These are phyloP conservation scores for Henckelia pumila DNA, from an alignment of 257 asterid genomes.

Conservation along the genomic window DNA sequence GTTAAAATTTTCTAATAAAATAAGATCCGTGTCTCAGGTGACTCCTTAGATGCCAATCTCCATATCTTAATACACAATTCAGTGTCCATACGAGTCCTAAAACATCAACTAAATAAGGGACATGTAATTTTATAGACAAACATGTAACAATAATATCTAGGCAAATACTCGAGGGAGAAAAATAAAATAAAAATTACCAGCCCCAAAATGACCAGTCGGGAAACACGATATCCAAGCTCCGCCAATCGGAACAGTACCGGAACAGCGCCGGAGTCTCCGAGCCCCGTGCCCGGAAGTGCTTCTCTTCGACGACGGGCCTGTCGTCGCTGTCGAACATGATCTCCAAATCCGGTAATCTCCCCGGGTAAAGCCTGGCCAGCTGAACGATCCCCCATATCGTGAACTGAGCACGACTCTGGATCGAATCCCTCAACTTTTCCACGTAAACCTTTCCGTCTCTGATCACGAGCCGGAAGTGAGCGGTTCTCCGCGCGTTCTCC, in stretches of 20 bases:
- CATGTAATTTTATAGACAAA: no score
- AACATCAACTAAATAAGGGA: neutral
- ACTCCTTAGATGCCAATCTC: no score
- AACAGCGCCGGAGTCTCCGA: slow-evolving; percentile 54
- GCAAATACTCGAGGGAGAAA: no score
- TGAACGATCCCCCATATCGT: slow-evolving; percentile 68
- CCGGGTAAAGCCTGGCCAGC: slow-evolving; percentile 59
- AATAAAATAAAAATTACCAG: slow-evolving; percentile 53
- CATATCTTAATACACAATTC: no score
- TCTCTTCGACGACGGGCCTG: slow-evolving; percentile 42
- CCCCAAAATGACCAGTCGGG: slow-evolving; percentile 99
- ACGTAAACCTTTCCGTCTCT: slow-evolving; percentile 56
- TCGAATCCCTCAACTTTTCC: slow-evolving; percentile 49
- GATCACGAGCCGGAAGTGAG: slow-evolving; percentile 55
- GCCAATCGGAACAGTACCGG: slow-evolving; percentile 74
- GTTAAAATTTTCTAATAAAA: no score
- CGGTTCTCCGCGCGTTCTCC: slow-evolving; percentile 45
- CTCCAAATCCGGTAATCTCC: slow-evolving; percentile 64
- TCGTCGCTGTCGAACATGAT: slow-evolving; percentile 64
- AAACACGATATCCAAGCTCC: slow-evolving; percentile 82
- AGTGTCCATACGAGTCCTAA: neutral
- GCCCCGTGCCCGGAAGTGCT: slow-evolving; percentile 34
- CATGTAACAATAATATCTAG: no score
- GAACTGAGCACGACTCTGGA: slow-evolving; percentile 62
- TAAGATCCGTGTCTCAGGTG: no score